Evolutionary conservation across 805 yeast species (phyloP), one percentile per base, ranked within the genome.

Genomic region (Suhomyces kilbournensis): DNA sequence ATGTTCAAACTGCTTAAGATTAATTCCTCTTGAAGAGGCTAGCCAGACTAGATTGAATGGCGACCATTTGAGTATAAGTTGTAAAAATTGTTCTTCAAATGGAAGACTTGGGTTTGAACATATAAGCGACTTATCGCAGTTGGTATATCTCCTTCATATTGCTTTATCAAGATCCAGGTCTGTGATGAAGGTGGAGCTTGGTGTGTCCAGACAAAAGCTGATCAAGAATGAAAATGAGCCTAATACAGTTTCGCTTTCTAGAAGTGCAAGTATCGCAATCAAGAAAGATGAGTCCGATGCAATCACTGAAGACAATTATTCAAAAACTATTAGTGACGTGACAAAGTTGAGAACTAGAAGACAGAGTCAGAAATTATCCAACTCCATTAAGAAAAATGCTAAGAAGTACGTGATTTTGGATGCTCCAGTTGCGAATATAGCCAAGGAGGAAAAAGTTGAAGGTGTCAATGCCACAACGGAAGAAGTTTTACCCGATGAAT

Each of bases 141-240:
- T 91, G 62, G 76, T 85, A 17, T 90, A 84, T 64, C 71, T 94
- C 45, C 72, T 92, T 58, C 86, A 88, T 61, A 90, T 94, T 56
- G 98, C 98, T 0, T 74, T 92, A 46, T 81, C 87, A 3, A 77
- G 97, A 52, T 87, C 87, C 39, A 83, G 72, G 62, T 77, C 81
- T 17, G 88, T 85, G 0, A 83, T 86, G 82, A 63, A 56, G 48
- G 65, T 54, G 7, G 56, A 56, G 10, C 28, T 57, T 35, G 57
- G 55, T 3, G 26, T 12, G 7, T 14, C 15, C 2, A 30, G 28
- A 48, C 28, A 25, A 40, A 9, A 10, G 35, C 20, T 40, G 32
- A 22, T 38, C 39, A 44, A 44, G 28, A 19, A 38, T 17, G 42
- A 17, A n/a, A 46, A 12, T 17, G 19, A 17, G 20, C 9, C 19